phyloP scores from a whole-genome alignment of 129 eudicot species.

The Tagetes erecta region DNA sequence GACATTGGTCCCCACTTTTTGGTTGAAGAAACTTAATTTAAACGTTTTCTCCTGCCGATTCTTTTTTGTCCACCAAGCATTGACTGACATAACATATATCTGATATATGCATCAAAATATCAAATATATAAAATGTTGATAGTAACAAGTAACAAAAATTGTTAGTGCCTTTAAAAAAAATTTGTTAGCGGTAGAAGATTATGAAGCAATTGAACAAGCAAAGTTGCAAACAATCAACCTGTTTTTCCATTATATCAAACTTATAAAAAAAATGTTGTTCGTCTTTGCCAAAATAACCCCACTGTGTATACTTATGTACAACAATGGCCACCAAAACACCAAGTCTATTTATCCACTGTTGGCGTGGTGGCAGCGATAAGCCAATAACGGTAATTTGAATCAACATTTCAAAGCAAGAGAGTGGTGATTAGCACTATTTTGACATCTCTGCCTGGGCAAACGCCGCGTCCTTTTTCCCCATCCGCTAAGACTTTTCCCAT shows the following conservation, averaged over 20 bases:
- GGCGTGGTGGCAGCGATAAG: neutral
- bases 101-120: neutral
- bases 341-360: neutral
- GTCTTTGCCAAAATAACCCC: constrained; percentile 17
- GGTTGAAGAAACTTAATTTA: constrained; percentile 6
- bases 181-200: neutral
- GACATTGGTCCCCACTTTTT: neutral
- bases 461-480: constrained; percentile 92
- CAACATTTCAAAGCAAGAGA: constrained; percentile 50
- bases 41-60: neutral
- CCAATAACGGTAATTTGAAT: neutral
- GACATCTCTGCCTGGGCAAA: constrained; percentile 66
- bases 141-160: neutral
- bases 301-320: constrained; percentile 35
- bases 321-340: constrained; percentile 14
- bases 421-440: constrained; percentile 30
- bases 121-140: neutral
- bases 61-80: neutral
- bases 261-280: constrained; percentile 17
- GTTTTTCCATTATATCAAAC: constrained; percentile 24
- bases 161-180: too few species aligned
- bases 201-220: neutral
- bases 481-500: constrained; percentile 51
- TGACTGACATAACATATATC: neutral
- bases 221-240: constrained; percentile 8